These are phyloP conservation scores for Hericium rajendrae DNA, from an alignment of 768 basidiomycete species.

Conservation along the genomic window DNA sequence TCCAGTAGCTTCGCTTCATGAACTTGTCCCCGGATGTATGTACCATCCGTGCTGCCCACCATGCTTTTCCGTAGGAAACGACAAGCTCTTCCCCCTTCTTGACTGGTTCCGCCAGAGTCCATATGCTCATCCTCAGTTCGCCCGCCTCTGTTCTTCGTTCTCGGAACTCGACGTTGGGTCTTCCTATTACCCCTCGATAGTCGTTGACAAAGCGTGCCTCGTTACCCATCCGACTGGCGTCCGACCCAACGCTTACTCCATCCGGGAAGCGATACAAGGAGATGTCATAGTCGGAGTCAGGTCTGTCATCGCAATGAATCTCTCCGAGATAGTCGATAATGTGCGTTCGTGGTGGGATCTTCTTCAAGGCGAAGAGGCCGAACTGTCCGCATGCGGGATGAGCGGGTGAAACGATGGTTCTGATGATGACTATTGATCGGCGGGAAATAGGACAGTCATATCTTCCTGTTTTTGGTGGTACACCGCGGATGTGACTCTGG, in stretches of 20 bases:
- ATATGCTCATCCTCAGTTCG: slow-evolving; percentile 70
- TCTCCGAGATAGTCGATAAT: slow-evolving; percentile 80
- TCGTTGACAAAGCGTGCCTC: slow-evolving; percentile 88
- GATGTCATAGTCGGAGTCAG: slow-evolving; percentile 78
- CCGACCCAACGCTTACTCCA: slow-evolving; percentile 62
- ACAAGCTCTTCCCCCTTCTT: slow-evolving; percentile 78
- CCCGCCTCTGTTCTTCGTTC: slow-evolving; percentile 45
- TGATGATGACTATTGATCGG: slow-evolving; percentile 41
- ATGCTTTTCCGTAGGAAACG: slow-evolving; percentile 82
- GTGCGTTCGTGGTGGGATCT: slow-evolving; percentile 54
- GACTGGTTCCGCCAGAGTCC: slow-evolving; percentile 50
- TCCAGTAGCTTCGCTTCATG: too few species aligned
- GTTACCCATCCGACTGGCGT: slow-evolving; percentile 71
- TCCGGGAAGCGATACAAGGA: slow-evolving; percentile 56
- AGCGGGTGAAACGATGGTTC: slow-evolving; percentile 36
- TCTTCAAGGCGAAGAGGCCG: slow-evolving; percentile 73
- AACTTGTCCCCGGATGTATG: too few species aligned
- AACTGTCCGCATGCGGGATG: slow-evolving; percentile 68
- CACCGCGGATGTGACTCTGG: slow-evolving; percentile 3
- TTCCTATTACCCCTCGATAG: slow-evolving; percentile 65
- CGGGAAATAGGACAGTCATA: background rate
- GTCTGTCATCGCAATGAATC: slow-evolving; percentile 69
- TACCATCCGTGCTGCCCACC: slow-evolving; percentile 46
- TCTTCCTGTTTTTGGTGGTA: too few species aligned
- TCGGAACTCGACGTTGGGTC: slow-evolving; percentile 63